A percentile compares a stretch with the other conserved stretches of the same genome.
Conservation (phyloP, 2,329 filamentous ascomycete genomes). For the Nemania diffusa region DNA sequence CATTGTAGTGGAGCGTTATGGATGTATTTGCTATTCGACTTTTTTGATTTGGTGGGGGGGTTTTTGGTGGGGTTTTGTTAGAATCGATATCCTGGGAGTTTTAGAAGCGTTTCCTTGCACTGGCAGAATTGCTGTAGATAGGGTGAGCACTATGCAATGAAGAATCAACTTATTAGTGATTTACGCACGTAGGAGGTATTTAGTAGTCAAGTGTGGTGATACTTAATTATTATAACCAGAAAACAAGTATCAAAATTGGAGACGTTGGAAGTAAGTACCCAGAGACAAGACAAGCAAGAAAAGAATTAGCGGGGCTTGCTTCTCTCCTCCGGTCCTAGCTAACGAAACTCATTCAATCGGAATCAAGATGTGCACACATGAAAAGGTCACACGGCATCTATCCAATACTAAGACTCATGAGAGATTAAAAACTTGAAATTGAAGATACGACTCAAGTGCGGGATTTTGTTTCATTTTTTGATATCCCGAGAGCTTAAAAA, state of each 20-base stretch:
- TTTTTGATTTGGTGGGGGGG: neutral
- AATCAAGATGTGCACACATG: neutral
- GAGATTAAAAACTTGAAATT: neutral
- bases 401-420: neutral
- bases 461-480: neutral
- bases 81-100: constrained; percentile 29
- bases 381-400: neutral
- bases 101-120: neutral
- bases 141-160: neutral
- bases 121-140: neutral
- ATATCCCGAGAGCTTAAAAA: neutral
- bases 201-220: neutral
- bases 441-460: neutral
- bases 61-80: constrained; percentile 14
- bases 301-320: neutral
- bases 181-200: neutral
- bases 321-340: no score
- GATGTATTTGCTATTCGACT: neutral
- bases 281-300: no score
- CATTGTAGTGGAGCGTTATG: neutral
- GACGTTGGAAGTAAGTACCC: no score
- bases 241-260: no score
- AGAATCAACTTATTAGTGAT: neutral
- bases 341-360: neutral
- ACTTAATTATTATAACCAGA: no score